A percentile compares a stretch with the other conserved stretches of the same genome.
phyloP scores from a whole-genome alignment of 495 filamentous ascomycete species.

The Bacidia gigantensis region DNA sequence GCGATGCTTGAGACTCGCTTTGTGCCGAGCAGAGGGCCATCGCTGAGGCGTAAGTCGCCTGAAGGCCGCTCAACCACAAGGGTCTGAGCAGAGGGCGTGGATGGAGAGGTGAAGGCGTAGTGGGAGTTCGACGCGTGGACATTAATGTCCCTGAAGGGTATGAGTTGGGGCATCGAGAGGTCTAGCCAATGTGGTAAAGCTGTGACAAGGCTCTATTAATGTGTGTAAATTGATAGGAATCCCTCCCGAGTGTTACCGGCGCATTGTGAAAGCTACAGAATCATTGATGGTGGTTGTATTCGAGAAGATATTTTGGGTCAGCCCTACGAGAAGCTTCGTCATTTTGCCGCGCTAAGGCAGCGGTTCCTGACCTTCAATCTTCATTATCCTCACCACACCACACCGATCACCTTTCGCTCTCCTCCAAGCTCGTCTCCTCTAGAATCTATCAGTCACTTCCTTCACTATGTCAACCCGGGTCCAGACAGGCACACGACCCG shows the following conservation, averaged over 20 bases:
- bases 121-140: constrained; percentile 78
- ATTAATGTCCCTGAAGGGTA: constrained; percentile 93
- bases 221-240: too few relatives aligned
- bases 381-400: neutral
- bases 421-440: neutral
- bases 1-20: constrained; percentile 87
- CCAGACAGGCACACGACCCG: constrained; percentile 60
- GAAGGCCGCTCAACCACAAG: constrained; percentile 82
- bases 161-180: constrained; percentile 21
- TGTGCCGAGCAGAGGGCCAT: constrained; percentile 56
- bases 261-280: neutral
- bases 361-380: constrained; percentile 6
- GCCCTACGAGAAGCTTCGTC: too few relatives aligned
- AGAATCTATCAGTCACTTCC: neutral
- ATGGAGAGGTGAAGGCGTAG: constrained; percentile 94
- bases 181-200: neutral
- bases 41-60: constrained; percentile 75
- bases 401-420: neutral
- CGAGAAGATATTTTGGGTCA: neutral
- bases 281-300: constrained; percentile 1
- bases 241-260: neutral
- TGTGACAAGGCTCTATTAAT: neutral
- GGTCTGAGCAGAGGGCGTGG: constrained; percentile 73
- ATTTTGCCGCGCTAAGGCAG: constrained; percentile 15
- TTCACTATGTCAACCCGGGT: constrained; percentile 64